Conservation (phyloP, 257 asterid species). For the Gardenia jasminoides region DNA sequence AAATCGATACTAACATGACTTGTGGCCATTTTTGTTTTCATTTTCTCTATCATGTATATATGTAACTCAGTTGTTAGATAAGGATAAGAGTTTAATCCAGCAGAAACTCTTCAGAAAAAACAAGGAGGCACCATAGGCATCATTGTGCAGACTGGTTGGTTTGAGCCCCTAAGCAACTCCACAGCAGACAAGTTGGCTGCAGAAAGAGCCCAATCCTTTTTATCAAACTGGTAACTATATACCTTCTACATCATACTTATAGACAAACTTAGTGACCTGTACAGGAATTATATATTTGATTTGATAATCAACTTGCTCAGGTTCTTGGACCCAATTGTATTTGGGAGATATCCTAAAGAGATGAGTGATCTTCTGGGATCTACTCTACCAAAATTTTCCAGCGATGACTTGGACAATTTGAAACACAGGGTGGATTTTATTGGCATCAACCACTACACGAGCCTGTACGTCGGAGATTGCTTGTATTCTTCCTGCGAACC, state of each 20-base stretch:
- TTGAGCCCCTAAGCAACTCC: slow-evolving; percentile 30
- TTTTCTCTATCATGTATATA: background rate
- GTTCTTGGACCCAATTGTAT: background rate
- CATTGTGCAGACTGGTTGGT: slow-evolving; percentile 26
- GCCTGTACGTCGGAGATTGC: slow-evolving; percentile 32
- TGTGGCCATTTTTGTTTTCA: background rate
- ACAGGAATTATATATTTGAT: too few relatives aligned
- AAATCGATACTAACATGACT: background rate
- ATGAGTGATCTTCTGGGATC: slow-evolving; percentile 30
- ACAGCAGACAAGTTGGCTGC: slow-evolving; percentile 27
- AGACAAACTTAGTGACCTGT: background rate
- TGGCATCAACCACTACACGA: slow-evolving; percentile 31
- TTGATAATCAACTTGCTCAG: too few relatives aligned
- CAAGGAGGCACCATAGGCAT: slow-evolving; percentile 28
- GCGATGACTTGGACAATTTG: slow-evolving; percentile 24
- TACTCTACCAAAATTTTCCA: slow-evolving; percentile 26
- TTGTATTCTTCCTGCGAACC: slow-evolving; percentile 27
- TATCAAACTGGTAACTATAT: slow-evolving; percentile 17
- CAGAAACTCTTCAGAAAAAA: slow-evolving; percentile 7
- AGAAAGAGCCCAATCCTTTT: slow-evolving; percentile 29
- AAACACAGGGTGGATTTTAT: slow-evolving; percentile 29
- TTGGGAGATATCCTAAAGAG: slow-evolving; percentile 32
- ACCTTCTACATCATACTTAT: background rate
- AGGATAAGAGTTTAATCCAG: background rate
- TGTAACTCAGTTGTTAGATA: background rate